Percentiles rank a stretch among this genome's conserved stretches.
These are phyloP conservation scores for Kodamaea restingae DNA, from an alignment of 805 yeast species.

Conservation along the genomic window DNA sequence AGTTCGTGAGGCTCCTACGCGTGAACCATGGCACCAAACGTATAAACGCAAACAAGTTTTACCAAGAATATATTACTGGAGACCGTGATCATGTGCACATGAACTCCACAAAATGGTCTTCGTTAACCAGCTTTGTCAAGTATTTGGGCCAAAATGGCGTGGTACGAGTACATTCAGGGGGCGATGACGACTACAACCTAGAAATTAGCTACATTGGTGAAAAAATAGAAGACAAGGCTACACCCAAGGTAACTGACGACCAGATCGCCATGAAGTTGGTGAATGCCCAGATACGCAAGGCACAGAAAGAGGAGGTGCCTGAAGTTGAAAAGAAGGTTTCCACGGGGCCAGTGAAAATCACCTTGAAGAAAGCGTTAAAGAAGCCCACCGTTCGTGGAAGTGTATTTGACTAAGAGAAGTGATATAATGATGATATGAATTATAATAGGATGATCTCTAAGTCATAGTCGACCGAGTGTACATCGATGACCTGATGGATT, in stretches of 20 bases:
- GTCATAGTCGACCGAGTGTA: too few species aligned
- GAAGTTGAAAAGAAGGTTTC: background rate
- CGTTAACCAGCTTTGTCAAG: constrained; percentile 64
- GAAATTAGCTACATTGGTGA: constrained; percentile 30
- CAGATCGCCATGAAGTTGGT: constrained; percentile 40
- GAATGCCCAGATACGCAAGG: constrained; percentile 49
- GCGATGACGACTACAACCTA: constrained; percentile 35
- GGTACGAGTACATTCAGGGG: constrained; percentile 45
- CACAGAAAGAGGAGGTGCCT: constrained; percentile 2
- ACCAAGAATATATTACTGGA: constrained; percentile 76
- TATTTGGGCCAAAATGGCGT: constrained; percentile 54
- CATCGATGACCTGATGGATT: too few species aligned
- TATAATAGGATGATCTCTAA: background rate
- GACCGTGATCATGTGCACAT: constrained; percentile 84
- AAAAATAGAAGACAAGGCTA: constrained; percentile 38
- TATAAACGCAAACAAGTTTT: constrained; percentile 77
- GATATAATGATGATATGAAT: background rate
- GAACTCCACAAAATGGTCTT: constrained; percentile 81
- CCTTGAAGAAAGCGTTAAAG: constrained; percentile 10
- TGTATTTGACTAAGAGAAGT: background rate
- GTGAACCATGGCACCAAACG: constrained; percentile 77
- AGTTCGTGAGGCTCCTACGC: constrained; percentile 60
- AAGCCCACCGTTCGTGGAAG: constrained; percentile 7
- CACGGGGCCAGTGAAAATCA: constrained; percentile 21
- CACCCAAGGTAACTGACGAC: constrained; percentile 37